Conservation (phyloP, 78 protist genomes). For the Bigelowiella natans region DNA sequence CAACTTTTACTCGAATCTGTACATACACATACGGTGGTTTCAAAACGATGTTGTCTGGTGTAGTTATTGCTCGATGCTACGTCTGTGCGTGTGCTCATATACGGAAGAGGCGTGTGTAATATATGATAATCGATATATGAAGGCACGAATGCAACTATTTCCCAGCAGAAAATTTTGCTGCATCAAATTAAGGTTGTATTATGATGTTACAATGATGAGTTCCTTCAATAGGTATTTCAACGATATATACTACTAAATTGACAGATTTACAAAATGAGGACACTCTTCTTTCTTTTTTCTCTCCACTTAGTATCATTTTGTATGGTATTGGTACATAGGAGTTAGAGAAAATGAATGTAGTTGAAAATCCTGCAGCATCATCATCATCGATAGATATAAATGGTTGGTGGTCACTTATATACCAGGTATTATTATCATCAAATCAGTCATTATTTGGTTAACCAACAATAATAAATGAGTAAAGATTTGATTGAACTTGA, state of each 20-base stretch:
- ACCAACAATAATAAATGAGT: too few relatives aligned
- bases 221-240: not conserved
- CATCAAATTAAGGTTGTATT: not conserved
- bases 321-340: not conserved
- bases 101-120: too few relatives aligned
- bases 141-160: not conserved
- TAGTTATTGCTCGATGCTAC: too few relatives aligned
- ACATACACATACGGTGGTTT: too few relatives aligned
- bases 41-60: too few relatives aligned
- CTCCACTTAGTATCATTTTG: not conserved
- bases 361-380: not conserved
- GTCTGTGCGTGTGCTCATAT: too few relatives aligned
- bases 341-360: not conserved
- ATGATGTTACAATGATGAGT: not conserved
- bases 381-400: not conserved
- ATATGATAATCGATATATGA: too few relatives aligned
- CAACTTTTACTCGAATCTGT: too few relatives aligned
- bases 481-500: too few relatives aligned
- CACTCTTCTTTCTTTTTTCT: too few relatives aligned
- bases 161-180: not conserved
- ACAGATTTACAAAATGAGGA: not conserved
- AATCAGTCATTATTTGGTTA: too few relatives aligned
- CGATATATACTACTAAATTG: not conserved
- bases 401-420: not conserved
- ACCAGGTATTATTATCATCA: not conserved